phyloP scores from a whole-genome alignment of 2,329 filamentous ascomycete species.

The Septoria linicola region DNA sequence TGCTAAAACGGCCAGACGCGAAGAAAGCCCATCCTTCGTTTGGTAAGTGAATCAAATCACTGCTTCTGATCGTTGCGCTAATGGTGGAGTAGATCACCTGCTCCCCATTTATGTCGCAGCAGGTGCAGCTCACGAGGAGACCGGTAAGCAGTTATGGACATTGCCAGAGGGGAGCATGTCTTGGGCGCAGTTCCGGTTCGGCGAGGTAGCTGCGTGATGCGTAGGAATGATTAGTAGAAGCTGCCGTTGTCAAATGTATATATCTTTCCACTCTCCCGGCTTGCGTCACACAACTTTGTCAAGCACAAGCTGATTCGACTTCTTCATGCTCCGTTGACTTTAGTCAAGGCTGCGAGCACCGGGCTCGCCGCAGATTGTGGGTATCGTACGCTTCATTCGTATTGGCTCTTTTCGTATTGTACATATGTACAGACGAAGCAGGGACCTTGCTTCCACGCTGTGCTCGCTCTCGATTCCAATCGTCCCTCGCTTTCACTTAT shows the following conservation, averaged over 20 bases:
- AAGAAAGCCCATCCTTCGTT: constrained; percentile 63
- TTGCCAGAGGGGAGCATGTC: constrained; percentile 38
- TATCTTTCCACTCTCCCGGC: neutral
- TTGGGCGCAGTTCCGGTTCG: constrained; percentile 41
- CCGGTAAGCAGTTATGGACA: constrained; percentile 37
- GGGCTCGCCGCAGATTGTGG: neutral
- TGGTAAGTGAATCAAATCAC: too few species aligned
- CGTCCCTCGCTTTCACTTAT: constrained; percentile 21
- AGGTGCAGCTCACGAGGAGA: constrained; percentile 37
- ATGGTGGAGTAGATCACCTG: constrained; percentile 35
- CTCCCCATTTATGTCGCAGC: constrained; percentile 57
- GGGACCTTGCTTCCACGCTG: too few species aligned
- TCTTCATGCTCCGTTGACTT: neutral
- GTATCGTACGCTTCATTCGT: constrained; percentile 20
- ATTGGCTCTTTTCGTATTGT: constrained; percentile 24
- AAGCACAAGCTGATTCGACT: neutral
- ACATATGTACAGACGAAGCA: constrained; percentile 28
- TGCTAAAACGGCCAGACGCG: constrained; percentile 50
- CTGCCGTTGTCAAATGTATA: neutral
- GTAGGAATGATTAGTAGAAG: neutral
- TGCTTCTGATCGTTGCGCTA: neutral
- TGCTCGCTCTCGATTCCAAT: neutral
- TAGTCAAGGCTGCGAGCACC: neutral
- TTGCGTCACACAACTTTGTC: neutral
- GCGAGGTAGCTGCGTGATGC: constrained; percentile 19